A percentile compares a stretch with the other conserved stretches of the same genome.
These are phyloP conservation scores for Rhizopogon roseolus DNA, from an alignment of 768 basidiomycete genomes.

Conservation along the genomic window DNA sequence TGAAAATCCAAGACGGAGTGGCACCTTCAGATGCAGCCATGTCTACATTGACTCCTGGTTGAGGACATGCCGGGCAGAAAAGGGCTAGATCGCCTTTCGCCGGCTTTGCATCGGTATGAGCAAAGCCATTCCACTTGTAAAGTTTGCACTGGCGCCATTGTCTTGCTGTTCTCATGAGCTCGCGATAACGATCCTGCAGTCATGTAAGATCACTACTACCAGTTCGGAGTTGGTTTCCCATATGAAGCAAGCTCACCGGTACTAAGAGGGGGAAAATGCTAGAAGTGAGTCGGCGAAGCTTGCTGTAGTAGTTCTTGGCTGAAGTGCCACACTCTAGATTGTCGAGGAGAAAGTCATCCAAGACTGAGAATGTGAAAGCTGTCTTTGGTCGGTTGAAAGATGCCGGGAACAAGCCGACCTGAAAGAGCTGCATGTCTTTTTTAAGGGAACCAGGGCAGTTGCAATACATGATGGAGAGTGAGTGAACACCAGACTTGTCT, in stretches of 20 bases:
- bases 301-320: background rate
- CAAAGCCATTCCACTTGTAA: slow-evolving; percentile 10
- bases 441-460: background rate
- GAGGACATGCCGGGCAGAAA: too few relatives aligned
- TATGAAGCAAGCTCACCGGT: too few relatives aligned
- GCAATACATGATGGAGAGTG: background rate
- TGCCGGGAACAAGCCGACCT: background rate
- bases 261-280: background rate
- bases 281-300: background rate
- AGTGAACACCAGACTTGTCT: background rate
- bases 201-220: too few relatives aligned
- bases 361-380: background rate
- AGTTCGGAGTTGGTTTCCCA: too few relatives aligned
- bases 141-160: slow-evolving; percentile 13
- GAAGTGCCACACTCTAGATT: background rate
- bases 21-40: too few relatives aligned
- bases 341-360: background rate
- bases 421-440: background rate
- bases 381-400: background rate
- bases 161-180: slow-evolving; percentile 10
- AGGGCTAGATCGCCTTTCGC: background rate
- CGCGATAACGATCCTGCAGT: slow-evolving; percentile 9
- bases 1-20: too few relatives aligned
- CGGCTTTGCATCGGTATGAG: background rate
- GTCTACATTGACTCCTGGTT: too few relatives aligned